Evolutionary conservation across 1,284 basidiomycete genomes (phyloP).

Genomic region (Rhodotorula sp.): DNA sequence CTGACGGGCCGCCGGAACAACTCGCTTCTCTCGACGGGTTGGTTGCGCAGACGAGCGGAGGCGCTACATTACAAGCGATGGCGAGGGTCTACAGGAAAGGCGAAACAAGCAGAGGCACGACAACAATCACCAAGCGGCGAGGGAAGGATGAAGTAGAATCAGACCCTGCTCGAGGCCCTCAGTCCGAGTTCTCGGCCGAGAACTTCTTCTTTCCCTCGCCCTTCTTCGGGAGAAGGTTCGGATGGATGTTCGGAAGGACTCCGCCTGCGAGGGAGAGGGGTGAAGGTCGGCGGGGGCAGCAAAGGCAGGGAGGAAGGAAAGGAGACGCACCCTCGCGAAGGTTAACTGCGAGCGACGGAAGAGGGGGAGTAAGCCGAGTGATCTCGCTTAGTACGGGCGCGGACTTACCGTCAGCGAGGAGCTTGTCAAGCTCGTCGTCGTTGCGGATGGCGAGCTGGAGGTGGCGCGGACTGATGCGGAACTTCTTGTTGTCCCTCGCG

Average conservation of each 20-base stretch:
- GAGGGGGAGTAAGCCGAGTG: not conserved
- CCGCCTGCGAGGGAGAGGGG: constrained; percentile 50
- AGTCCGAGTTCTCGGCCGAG: not conserved
- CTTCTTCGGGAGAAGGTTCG: constrained; percentile 68
- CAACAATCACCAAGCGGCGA: no score
- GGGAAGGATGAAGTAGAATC: not conserved
- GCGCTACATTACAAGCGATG: no score
- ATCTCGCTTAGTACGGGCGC: not conserved
- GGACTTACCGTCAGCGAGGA: constrained; percentile 61
- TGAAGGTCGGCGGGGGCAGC: constrained; percentile 14
- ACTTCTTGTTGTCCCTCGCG: constrained; percentile 68
- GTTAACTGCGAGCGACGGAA: not conserved
- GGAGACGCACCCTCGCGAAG: not conserved
- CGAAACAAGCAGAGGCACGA: no score
- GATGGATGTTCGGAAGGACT: constrained; percentile 70
- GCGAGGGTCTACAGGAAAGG: no score
- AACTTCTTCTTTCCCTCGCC: constrained; percentile 44
- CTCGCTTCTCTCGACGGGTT: no score
- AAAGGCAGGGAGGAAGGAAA: not conserved
- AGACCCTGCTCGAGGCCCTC: not conserved
- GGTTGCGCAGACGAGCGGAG: no score
- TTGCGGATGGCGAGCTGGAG: constrained; percentile 76
- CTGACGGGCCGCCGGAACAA: no score
- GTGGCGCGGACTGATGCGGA: constrained; percentile 87
- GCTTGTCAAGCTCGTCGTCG: constrained; percentile 58